Evolutionary conservation across 805 yeast species (phyloP).

Genomic region (Yarrowia osloensis): DNA sequence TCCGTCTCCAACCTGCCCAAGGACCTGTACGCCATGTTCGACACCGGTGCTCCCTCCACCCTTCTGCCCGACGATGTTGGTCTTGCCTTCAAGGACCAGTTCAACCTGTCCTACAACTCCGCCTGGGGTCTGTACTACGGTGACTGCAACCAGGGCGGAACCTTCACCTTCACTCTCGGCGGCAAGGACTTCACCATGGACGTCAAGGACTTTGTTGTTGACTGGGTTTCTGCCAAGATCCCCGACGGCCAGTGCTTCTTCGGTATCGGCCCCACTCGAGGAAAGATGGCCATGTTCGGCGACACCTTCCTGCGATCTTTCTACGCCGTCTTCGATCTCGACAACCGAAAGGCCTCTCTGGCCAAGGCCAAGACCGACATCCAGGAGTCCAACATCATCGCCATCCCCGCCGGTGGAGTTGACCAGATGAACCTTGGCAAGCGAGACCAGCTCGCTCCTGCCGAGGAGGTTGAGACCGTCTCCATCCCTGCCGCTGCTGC

Average conservation of each 20-base stretch:
- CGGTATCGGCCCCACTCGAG: conserved; percentile 41
- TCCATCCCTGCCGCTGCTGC: conserved; percentile 26
- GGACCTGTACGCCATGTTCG: conserved; percentile 48
- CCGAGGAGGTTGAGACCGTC: conserved; percentile 13
- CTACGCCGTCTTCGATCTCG: conserved; percentile 68
- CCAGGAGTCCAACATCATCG: conserved; percentile 35
- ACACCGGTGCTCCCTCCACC: conserved; percentile 58
- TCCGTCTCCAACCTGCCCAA: conserved; percentile 25
- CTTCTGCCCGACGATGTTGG: conserved; percentile 47
- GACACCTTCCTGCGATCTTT: conserved; percentile 65
- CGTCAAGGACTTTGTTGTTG: conserved; percentile 23
- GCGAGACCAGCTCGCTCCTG: conserved; percentile 14
- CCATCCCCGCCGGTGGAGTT: conserved; percentile 35
- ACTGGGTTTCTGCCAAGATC: conserved; percentile 24
- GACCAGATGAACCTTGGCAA: conserved; percentile 32
- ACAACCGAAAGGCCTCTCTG: conserved; percentile 55
- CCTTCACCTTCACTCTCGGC: conserved; percentile 35
- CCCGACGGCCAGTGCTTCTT: conserved; percentile 36
- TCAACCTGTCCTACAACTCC: conserved; percentile 24
- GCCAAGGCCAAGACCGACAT: conserved; percentile 49
- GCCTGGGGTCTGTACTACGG: conserved; percentile 33
- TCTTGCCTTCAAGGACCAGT: conserved; percentile 6
- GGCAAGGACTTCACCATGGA: conserved; percentile 30
- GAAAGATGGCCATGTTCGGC: conserved; percentile 46
- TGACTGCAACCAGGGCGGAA: conserved; percentile 18